phyloP scores from a whole-genome alignment of 2,329 filamentous ascomycete genomes.

The Arthrobotrys musiformis region DNA sequence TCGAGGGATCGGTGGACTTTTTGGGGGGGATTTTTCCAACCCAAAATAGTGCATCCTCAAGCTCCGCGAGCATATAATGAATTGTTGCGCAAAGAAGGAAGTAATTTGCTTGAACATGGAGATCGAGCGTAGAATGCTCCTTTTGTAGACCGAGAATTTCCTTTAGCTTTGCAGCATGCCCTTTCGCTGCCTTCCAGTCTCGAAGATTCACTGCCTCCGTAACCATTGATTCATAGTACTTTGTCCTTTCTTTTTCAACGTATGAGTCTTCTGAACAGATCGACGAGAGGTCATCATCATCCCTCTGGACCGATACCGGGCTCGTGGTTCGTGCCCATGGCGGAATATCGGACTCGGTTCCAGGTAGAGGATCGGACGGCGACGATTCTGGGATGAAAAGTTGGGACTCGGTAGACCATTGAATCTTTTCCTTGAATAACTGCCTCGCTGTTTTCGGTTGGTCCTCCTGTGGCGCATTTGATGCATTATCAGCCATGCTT shows the following conservation, averaged over 20 bases:
- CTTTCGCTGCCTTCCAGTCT: conserved; percentile 38
- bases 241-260: conserved; percentile 24
- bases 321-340: background rate
- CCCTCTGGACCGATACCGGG: background rate
- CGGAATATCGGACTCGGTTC: background rate
- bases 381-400: background rate
- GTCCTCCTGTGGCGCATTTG: background rate
- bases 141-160: conserved; percentile 1
- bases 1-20: conserved; percentile 26
- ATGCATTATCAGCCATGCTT: background rate
- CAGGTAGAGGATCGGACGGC: background rate
- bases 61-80: conserved; percentile 43
- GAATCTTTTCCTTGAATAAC: background rate
- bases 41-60: conserved; percentile 20
- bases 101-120: background rate
- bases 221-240: conserved; percentile 34
- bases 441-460: background rate
- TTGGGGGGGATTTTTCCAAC: conserved; percentile 21
- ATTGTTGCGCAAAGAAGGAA: conserved; percentile 21
- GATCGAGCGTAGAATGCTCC: background rate
- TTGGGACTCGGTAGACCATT: background rate
- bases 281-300: conserved; percentile 50
- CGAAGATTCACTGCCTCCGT: background rate
- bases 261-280: conserved; percentile 42
- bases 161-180: conserved; percentile 14